Evolutionary conservation across 805 yeast species (phyloP), one percentile per base, ranked within the genome.

Genomic region (Hermanozyma aechmeae): DNA sequence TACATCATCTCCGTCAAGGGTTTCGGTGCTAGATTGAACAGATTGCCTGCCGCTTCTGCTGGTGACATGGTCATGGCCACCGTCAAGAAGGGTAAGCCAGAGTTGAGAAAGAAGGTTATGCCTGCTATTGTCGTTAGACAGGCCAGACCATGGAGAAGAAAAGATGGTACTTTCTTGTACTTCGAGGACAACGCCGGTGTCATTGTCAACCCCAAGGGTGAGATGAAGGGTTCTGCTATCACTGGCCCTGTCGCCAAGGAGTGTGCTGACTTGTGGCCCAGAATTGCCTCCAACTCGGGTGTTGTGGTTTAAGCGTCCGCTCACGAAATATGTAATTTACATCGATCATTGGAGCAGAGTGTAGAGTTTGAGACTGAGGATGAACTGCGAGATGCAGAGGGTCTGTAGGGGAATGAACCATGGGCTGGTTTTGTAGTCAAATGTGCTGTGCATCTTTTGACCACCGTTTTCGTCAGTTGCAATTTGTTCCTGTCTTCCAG

Each of bases 211-310:
- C 98, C 99, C 65, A 92, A 92, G 92, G 99, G 99, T 78, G 99
- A 92, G 74, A 92, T 93, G 98, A 92, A 92, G 79, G 99, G 99
- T 73, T 93, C 98, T 53, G 99, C 98, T 61, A 92, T 92, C 68
- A 93, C 99, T 62, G 99, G 99, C 71, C 99, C 99, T 61, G 99
- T 92, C 64, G 97, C 96, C 69, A 92, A 92, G 76, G 99, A 92
- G 78, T 93, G 98, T 79, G 98, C 99, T 67, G 99, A 92, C 67
- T 82, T 92, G 70, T 92, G 99, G 99, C 99, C 99, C 69, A 85
- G 98, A 78, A 92, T 92, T 76, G 97, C 99, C 63, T 86, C 96
- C 54, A 85, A 85, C 89, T 92, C 98, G 58, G 98, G 98, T 85
- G 98, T 92, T 68, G 99, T 92, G 69, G 99, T 87, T 68, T 92